Conservation (phyloP, 2,329 filamentous ascomycete species). For the Colletotrichum endophyticum region DNA sequence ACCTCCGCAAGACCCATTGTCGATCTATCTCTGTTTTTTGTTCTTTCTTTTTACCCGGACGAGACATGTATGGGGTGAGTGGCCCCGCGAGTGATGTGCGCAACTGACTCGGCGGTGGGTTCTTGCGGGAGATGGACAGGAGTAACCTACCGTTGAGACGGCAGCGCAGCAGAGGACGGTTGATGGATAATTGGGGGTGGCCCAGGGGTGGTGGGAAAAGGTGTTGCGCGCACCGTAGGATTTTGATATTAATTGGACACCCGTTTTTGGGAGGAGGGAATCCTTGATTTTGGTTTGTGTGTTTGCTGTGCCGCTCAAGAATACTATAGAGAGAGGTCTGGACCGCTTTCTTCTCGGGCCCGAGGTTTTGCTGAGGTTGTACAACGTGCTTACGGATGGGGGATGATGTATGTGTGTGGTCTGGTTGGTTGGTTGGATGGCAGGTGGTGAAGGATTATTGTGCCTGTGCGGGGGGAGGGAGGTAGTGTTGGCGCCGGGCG, state of each 20-base stretch:
- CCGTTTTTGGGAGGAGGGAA: background rate
- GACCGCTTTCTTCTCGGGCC: background rate
- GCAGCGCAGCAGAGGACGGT: background rate
- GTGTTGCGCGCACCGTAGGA: background rate
- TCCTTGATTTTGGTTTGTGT: background rate
- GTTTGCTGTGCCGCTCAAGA: background rate
- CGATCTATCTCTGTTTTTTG: background rate
- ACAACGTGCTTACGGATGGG: background rate
- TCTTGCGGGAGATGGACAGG: conserved; percentile 12
- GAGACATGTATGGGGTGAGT: background rate
- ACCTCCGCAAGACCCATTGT: background rate
- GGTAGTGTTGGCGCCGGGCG: background rate
- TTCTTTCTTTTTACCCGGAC: background rate
- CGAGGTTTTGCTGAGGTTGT: background rate
- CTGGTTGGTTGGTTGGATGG: background rate
- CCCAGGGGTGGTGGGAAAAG: background rate
- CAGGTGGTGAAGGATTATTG: background rate
- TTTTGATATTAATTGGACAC: background rate
- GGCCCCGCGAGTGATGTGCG: background rate
- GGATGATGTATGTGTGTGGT: background rate
- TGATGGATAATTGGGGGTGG: background rate
- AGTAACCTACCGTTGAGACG: background rate
- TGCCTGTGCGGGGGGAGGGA: background rate
- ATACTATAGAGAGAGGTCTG: background rate
- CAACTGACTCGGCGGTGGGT: background rate